These are phyloP conservation scores for Claviceps sp. DNA, from an alignment of 2,329 filamentous ascomycete species.

Conservation along the genomic window DNA sequence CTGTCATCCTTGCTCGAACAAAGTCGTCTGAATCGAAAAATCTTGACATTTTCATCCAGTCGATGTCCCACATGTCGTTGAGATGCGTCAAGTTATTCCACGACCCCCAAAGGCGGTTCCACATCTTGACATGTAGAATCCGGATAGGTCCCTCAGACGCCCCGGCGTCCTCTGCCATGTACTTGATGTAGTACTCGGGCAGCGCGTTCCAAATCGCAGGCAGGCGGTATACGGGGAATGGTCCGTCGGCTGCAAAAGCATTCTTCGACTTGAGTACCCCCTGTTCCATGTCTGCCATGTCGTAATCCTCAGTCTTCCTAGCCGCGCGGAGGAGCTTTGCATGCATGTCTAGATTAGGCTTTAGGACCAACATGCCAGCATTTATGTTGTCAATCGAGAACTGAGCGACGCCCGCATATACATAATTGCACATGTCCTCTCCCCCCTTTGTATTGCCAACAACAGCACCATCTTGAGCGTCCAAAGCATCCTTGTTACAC, in stretches of 20 bases:
- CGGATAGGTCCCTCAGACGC: not conserved
- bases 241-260: constrained; percentile 2
- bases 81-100: constrained; percentile 5
- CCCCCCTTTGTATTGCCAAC: not conserved
- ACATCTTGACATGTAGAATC: constrained; percentile 3
- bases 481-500: not conserved
- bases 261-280: constrained; percentile 2
- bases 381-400: constrained; percentile 3
- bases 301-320: not conserved
- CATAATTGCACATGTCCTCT: constrained; percentile 1
- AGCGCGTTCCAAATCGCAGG: constrained; percentile 1
- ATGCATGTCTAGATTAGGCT: constrained; percentile 2
- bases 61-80: constrained; percentile 3
- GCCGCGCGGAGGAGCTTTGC: constrained; percentile 1
- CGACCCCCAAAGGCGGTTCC: constrained; percentile 2
- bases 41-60: constrained; percentile 4
- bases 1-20: not conserved
- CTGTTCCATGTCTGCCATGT: constrained; percentile 1
- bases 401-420: constrained; percentile 2
- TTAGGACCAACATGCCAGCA: constrained; percentile 2
- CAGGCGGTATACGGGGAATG: constrained; percentile 1
- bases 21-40: constrained; percentile 2
- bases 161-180: not conserved
- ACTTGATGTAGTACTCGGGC: constrained; percentile 1
- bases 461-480: not conserved